Conservation (phyloP, 495 filamentous ascomycete species). For the Penicillium riverlandense region DNA sequence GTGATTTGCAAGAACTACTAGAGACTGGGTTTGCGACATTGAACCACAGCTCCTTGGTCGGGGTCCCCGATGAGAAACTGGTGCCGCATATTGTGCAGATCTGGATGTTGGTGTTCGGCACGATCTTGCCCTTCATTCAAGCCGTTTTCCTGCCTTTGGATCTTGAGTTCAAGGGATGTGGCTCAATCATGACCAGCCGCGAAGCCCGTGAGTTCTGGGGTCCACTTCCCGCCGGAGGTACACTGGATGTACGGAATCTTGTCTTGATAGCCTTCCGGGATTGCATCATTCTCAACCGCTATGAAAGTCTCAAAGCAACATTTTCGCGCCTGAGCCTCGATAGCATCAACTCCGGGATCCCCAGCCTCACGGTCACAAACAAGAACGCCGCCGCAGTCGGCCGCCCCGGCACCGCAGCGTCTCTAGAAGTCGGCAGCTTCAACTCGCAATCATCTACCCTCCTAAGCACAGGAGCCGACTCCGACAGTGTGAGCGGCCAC, state of each 20-base stretch:
- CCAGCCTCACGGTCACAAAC: slow-evolving; percentile 37
- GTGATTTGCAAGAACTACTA: slow-evolving; percentile 74
- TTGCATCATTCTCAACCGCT: slow-evolving; percentile 74
- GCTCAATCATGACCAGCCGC: slow-evolving; percentile 62
- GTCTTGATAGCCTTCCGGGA: slow-evolving; percentile 89
- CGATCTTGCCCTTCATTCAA: slow-evolving; percentile 88
- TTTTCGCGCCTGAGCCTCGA: slow-evolving; percentile 90
- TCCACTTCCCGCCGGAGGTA: slow-evolving; percentile 40
- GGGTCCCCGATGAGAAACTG: slow-evolving; percentile 71
- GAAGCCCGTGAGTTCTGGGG: slow-evolving; percentile 89
- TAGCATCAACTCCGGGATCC: slow-evolving; percentile 56
- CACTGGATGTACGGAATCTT: slow-evolving; percentile 79
- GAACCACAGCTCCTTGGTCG: slow-evolving; percentile 66
- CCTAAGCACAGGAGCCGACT: slow-evolving; percentile 48
- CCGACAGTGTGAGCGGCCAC: slow-evolving; percentile 35
- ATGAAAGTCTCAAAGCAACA: slow-evolving; percentile 77
- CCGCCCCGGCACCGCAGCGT: slow-evolving; percentile 63
- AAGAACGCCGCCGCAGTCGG: slow-evolving; percentile 39
- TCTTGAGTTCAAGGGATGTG: slow-evolving; percentile 83
- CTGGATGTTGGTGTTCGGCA: slow-evolving; percentile 88
- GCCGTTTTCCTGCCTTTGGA: slow-evolving; percentile 93
- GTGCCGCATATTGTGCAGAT: slow-evolving; percentile 84
- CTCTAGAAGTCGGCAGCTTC: slow-evolving; percentile 66
- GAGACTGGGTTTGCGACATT: slow-evolving; percentile 75
- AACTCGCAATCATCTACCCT: slow-evolving; percentile 68